Conservation (phyloP, 2,329 filamentous ascomycete genomes). For the Erysiphe neolycopersici region DNA sequence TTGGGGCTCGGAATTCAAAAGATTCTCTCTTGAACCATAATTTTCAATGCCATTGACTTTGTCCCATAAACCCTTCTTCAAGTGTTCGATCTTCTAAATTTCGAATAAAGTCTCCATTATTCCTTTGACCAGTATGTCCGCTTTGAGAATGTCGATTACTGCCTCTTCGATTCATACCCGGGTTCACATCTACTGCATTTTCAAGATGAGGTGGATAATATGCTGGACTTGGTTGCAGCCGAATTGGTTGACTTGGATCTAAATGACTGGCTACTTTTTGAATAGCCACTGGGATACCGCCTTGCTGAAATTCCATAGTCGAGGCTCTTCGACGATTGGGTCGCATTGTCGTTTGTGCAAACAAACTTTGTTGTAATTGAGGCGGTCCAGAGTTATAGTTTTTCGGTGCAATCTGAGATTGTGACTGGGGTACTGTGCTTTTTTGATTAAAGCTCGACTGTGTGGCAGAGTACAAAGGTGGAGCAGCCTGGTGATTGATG, state of each 20-base stretch:
- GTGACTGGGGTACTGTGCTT: constrained; percentile 34
- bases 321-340: constrained; percentile 69
- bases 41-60: constrained; percentile 38
- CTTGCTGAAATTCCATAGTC: constrained; percentile 87
- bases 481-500: constrained; percentile 23
- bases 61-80: constrained; percentile 69
- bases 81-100: constrained; percentile 83
- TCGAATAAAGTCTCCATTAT: constrained; percentile 72
- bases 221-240: constrained; percentile 79
- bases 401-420: constrained; percentile 34
- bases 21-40: too few species aligned
- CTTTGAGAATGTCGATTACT: constrained; percentile 44
- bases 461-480: constrained; percentile 58
- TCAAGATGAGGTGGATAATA: constrained; percentile 91
- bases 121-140: constrained; percentile 23
- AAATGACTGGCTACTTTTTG: constrained; percentile 90
- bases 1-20: background rate
- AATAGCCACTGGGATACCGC: constrained; percentile 73
- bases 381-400: constrained; percentile 28
- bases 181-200: constrained; percentile 39
- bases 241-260: constrained; percentile 80
- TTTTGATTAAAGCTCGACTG: constrained; percentile 42
- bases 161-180: constrained; percentile 36
- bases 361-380: constrained; percentile 36
- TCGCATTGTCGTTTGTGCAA: constrained; percentile 48